Percentiles rank a stretch among this genome's conserved stretches.
Conservation (phyloP, 2,329 filamentous ascomycete genomes). For the Fusarium sp. region DNA sequence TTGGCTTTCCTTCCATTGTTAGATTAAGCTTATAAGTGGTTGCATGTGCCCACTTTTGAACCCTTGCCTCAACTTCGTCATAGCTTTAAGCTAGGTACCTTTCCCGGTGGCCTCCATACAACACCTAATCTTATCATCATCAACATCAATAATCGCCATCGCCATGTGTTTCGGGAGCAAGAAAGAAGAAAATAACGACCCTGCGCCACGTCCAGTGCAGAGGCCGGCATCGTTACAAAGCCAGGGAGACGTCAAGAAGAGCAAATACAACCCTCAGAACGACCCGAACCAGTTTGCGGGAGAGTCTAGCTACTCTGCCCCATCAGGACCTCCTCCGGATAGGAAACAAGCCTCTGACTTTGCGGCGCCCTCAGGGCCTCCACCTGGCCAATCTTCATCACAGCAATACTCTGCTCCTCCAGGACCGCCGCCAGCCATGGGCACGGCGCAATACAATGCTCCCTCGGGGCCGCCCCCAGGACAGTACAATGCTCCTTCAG, state of each 20-base stretch:
- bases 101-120: background rate
- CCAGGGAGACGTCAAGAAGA: conserved; percentile 48
- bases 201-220: conserved; percentile 56
- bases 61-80: conserved; percentile 31
- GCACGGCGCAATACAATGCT: conserved; percentile 20
- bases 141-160: background rate
- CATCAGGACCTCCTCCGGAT: conserved; percentile 34
- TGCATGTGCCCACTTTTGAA: conserved; percentile 30
- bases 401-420: conserved; percentile 46
- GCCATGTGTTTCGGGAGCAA: conserved; percentile 65
- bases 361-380: conserved; percentile 49
- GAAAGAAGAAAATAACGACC: conserved; percentile 55
- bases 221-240: conserved; percentile 46
- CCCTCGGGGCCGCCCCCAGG: conserved; percentile 26
- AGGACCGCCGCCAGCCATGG: conserved; percentile 51
- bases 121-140: conserved; percentile 8
- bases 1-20: conserved; percentile 8
- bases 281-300: conserved; percentile 36
- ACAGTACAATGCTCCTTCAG: conserved; percentile 8
- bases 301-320: conserved; percentile 40
- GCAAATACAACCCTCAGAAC: conserved; percentile 45
- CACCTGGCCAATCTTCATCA: conserved; percentile 37
- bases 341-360: conserved; percentile 44
- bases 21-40: conserved; percentile 35
- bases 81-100: background rate